phyloP scores from a whole-genome alignment of 1,139 yeast genomes.

The Lodderomyces parapsilosis region DNA sequence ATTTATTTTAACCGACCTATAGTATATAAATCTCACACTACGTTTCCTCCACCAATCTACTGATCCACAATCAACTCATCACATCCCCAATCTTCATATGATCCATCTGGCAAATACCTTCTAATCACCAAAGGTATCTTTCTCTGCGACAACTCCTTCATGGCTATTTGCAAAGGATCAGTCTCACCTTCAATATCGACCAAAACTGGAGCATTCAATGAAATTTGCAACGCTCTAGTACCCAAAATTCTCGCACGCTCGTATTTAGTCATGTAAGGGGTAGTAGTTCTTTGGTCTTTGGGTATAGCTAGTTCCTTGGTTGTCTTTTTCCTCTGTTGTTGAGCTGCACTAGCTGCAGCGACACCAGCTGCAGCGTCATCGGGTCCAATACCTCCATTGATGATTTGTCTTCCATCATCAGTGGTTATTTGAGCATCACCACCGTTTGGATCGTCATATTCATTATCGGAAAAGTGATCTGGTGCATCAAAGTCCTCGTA shows the following conservation, averaged over 20 bases:
- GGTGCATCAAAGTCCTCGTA: conserved; percentile 77
- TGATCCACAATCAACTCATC: conserved; percentile 93
- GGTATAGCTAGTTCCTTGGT: conserved; percentile 84
- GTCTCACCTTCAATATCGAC: conserved; percentile 99
- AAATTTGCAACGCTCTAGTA: conserved; percentile 92
- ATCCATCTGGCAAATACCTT: conserved; percentile 95
- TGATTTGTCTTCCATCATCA: conserved; percentile 72
- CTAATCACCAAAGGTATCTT: conserved; percentile 94
- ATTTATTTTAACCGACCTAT: too few relatives aligned
- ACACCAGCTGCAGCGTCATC: conserved; percentile 53
- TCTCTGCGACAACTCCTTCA: conserved; percentile 93
- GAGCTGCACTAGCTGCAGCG: conserved; percentile 10
- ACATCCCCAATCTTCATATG: conserved; percentile 98
- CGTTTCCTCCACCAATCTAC: conserved; percentile 21
- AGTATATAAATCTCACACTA: not conserved
- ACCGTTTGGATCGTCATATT: conserved; percentile 36
- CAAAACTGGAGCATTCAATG: conserved; percentile 96
- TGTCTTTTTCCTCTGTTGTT: conserved; percentile 41
- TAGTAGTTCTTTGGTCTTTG: conserved; percentile 83
- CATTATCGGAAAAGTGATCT: conserved; percentile 71
- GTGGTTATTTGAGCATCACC: conserved; percentile 55
- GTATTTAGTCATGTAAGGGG: conserved; percentile 98
- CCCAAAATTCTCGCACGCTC: conserved; percentile 97
- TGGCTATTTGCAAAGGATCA: conserved; percentile 97
- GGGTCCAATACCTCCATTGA: conserved; percentile 66